phyloP scores from a whole-genome alignment of 371 early-diverging fungal species.

The Mortierella sp. region DNA sequence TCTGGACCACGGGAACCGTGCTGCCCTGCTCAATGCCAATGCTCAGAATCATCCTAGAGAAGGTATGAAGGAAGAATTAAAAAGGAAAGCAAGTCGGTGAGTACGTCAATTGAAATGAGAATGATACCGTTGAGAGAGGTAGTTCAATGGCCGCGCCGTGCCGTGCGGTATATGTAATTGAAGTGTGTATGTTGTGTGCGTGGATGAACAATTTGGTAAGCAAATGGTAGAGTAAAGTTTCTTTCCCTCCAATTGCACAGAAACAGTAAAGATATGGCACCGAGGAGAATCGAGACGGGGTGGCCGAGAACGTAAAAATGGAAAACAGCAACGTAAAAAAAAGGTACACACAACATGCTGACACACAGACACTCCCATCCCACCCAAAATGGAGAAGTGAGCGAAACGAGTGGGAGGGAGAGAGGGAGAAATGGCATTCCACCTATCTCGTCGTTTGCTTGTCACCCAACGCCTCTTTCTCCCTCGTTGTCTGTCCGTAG shows the following conservation, averaged over 20 bases:
- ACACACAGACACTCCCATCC: not conserved
- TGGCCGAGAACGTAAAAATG: not conserved
- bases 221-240: not conserved
- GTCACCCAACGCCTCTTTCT: not conserved
- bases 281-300: not conserved
- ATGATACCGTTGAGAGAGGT: no score
- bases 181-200: not conserved
- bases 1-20: constrained; percentile 30
- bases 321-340: not conserved
- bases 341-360: not conserved
- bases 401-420: not conserved
- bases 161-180: not conserved
- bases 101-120: not conserved
- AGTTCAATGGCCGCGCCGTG: not conserved
- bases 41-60: constrained; percentile 42
- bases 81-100: not conserved
- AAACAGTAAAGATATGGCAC: not conserved
- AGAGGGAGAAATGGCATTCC: not conserved
- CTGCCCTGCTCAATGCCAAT: constrained; percentile 42
- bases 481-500: constrained; percentile 2
- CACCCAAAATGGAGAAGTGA: not conserved
- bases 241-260: not conserved
- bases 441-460: not conserved
- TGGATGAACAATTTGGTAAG: constrained; percentile 26
- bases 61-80: not conserved